Base-by-base conservation (phyloP, 441 rosid genomes). In the Erysimum cheiri region DNA sequence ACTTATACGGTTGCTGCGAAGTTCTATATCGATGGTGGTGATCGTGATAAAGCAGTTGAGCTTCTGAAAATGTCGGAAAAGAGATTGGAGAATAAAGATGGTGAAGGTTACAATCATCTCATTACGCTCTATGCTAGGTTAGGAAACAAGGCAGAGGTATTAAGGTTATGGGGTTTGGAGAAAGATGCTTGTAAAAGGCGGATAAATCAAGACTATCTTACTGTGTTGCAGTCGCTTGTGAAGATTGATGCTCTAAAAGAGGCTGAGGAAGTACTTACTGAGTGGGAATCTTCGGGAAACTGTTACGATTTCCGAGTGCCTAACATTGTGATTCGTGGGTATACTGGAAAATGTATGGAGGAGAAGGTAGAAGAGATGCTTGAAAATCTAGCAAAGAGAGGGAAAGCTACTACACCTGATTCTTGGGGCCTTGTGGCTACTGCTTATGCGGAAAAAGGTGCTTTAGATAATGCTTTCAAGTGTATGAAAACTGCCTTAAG, bases 1-100 rank as follows among this genome's bases (percentile, higher is more conserved):
- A 85, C 98, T 0, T 88, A 86, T n/a, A 82, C 92, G 28, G 88
- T 85, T 47, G 94, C 78, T 70, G 96, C 97, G 0, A 87, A 81
- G 78, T 79, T 85, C 40, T 92, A 83, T 72, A 88, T 83, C 35
- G 85, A 83, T 74, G 80, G 81, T 8, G 86, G 86, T 47, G 78
- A 75, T 17, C 22, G 19, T 15, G 79, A 67, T 12, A 86, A 78
- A 79, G 98, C 94, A 2, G 8, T 80, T 6, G 78, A 68, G 70
- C 74, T 81, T 44, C 69, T 93, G 76, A 85, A 75, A 54, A 82
- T 81, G 72, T 74, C 93, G 13, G 98, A 93, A 72, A 69, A 54
- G 64, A 80, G 76, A 61, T 56, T 90, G 17, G 87, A 84, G 75
- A 78, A 78, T 44, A 89, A 86, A 76, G 97, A 93, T 76, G 92